Conservation (phyloP, 148 eudicot species). For the Chenopodium quinoa region DNA sequence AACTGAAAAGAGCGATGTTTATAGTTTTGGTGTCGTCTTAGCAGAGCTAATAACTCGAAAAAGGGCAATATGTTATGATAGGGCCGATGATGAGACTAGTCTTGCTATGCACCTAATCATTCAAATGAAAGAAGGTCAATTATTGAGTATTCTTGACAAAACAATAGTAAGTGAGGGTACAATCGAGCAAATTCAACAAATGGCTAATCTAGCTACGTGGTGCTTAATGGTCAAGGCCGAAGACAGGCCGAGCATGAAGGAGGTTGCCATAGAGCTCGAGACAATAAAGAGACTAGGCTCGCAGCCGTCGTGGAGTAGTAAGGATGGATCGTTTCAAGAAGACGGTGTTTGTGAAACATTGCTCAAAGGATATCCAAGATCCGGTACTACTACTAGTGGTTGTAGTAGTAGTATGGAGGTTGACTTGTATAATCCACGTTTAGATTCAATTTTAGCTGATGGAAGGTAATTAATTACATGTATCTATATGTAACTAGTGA, state of each 20-base stretch:
- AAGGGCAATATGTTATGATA: conserved; percentile 12
- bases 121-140: conserved; percentile 17
- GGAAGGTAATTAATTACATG: background rate
- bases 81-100: conserved; percentile 19
- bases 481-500: background rate
- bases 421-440: background rate
- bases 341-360: background rate
- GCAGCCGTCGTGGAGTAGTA: background rate
- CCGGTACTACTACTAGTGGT: background rate
- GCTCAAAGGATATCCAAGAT: background rate
- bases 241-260: conserved; percentile 30
- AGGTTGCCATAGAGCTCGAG: conserved; percentile 18
- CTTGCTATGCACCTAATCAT: conserved; percentile 20
- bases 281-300: background rate
- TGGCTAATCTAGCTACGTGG: conserved; percentile 24
- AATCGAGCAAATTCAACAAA: conserved; percentile 14
- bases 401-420: background rate
- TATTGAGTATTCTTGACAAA: conserved; percentile 17
- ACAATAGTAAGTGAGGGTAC: background rate
- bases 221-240: conserved; percentile 24
- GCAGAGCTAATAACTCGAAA: conserved; percentile 15
- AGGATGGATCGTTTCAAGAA: background rate
- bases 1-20: conserved; percentile 22
- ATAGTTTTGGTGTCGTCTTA: conserved; percentile 18
- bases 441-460: background rate